A percentile compares a stretch with the other conserved stretches of the same genome.
These are phyloP conservation scores for Graphilbum sp. DNA, from an alignment of 2,329 filamentous ascomycete genomes.

Conservation along the genomic window DNA sequence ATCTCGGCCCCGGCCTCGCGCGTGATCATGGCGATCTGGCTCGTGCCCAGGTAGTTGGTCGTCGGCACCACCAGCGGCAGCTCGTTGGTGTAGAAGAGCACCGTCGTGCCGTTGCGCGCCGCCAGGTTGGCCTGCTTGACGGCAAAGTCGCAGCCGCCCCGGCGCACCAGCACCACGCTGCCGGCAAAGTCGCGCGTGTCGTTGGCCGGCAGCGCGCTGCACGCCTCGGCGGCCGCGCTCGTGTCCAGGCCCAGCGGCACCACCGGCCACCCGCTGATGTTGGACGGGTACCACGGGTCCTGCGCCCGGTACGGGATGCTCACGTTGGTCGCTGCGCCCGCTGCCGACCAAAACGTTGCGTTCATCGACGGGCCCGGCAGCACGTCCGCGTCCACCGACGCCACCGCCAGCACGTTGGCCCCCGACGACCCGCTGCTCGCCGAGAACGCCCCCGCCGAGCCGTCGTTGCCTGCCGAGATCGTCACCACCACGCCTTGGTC, in stretches of 20 bases:
- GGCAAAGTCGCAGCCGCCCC: constrained; percentile 16
- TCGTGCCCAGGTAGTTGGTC: background rate
- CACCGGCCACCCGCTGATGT: constrained; percentile 11
- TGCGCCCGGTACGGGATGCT: constrained; percentile 7
- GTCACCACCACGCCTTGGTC: constrained; percentile 35
- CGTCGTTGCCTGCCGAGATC: constrained; percentile 33
- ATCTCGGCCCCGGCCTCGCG: background rate
- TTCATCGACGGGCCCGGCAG: constrained; percentile 9
- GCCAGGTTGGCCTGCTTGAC: constrained; percentile 35
- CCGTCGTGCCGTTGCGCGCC: constrained; percentile 38
- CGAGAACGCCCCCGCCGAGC: constrained; percentile 6
- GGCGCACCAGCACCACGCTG: constrained; percentile 43
- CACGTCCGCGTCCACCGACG: constrained; percentile 19
- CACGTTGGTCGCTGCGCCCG: constrained; percentile 4
- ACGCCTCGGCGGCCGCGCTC: constrained; percentile 16
- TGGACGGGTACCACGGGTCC: constrained; percentile 2
- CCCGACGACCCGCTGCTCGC: constrained; percentile 16
- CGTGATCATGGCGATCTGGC: background rate
- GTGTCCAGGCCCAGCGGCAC: constrained; percentile 12
- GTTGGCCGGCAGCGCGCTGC: constrained; percentile 21
- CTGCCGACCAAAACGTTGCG: constrained; percentile 4
- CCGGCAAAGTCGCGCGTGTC: constrained; percentile 9
- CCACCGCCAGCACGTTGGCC: constrained; percentile 24
- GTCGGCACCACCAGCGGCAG: background rate
- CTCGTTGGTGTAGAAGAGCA: constrained; percentile 35